Evolutionary conservation across 139 green algal species (phyloP), one percentile per base, ranked within the genome.

Genomic region (Pleodorina starrii): DNA sequence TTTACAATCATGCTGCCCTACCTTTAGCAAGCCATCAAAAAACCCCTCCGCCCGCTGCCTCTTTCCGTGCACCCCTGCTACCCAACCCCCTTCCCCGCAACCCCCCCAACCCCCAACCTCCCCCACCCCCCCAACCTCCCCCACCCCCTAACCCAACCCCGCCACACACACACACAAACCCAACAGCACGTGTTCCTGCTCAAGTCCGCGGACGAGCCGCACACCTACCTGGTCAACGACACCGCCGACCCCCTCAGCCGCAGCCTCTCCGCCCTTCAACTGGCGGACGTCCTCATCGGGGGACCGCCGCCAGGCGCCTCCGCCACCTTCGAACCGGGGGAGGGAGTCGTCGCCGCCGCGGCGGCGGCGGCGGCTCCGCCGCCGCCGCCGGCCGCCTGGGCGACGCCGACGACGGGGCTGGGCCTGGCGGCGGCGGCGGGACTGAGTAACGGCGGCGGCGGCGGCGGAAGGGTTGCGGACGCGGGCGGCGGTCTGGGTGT

Each of bases 201-300:
- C 21, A 94, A 93, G 76, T 94, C 89, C 12, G 66, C 87, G 0
- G 72, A 85, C 32, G 94, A 98, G 71, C 84, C 92, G 23, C 91
- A 92, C 85, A 97, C 94, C 16, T 98, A 96, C 84, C 90, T 99
- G 36, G 93, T 99, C 23, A 97, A 98, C 75, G 95, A 98, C 87
- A 94, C 91, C 3, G 91, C 92, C 1, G 96, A 98, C 92, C 96
- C 96, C 7, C 87, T 98, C 73, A 94, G 95, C 75, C 93, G 95
- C 54, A 90, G 77, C 59, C 92, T 97, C 17, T 87, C 90, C 48
- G 86, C 85, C 0, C 87, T 96, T 74, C 94, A 97, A 42, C 89
- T 96, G 17, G 75, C 74, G 2, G 94, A 96, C 59, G 90, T 95
- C 27, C 86, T 95, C 51, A 86, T 95, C 19, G 92, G 93, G 1